A percentile compares a stretch with the other conserved stretches of the same genome.
Evolutionary conservation across 1,139 yeast species (phyloP).

Genomic region (Geotrichum klebahnii): DNA sequence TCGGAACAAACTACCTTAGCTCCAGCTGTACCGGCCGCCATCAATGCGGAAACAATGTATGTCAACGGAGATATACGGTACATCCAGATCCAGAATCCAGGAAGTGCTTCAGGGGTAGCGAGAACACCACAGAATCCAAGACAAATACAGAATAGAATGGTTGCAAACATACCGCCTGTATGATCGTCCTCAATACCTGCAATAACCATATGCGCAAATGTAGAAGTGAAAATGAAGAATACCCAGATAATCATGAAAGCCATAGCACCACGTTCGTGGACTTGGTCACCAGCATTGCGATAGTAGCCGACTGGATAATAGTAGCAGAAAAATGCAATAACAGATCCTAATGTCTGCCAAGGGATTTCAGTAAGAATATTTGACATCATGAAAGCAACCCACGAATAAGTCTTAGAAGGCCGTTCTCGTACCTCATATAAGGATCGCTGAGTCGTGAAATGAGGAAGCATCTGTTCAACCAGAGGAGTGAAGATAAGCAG

Average conservation of each 20-base stretch:
- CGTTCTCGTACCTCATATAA: conserved; percentile 85
- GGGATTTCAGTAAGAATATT: conserved; percentile 74
- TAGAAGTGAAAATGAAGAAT: conserved; percentile 56
- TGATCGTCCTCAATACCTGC: conserved; percentile 64
- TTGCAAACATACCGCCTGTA: conserved; percentile 66
- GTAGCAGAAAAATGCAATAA: conserved; percentile 67
- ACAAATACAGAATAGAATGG: conserved; percentile 60
- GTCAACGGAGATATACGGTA: conserved; percentile 67
- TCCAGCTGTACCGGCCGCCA: conserved; percentile 52
- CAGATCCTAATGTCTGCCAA: conserved; percentile 63
- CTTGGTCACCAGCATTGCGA: conserved; percentile 59
- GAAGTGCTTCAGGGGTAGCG: conserved; percentile 53
- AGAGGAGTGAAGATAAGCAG: conserved; percentile 58
- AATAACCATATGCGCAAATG: conserved; percentile 61
- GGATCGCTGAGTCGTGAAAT: conserved; percentile 65
- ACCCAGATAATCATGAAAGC: conserved; percentile 56
- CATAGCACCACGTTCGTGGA: conserved; percentile 60
- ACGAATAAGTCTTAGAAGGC: conserved; percentile 62
- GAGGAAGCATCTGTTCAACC: conserved; percentile 70
- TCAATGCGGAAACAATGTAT: conserved; percentile 57
- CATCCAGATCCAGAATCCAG: conserved; percentile 68
- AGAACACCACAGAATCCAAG: conserved; percentile 81
- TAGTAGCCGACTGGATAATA: conserved; percentile 67
- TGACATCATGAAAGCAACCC: conserved; percentile 59
- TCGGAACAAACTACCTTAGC: conserved; percentile 52